Evolutionary conservation across 2,329 filamentous ascomycete genomes (phyloP), one percentile per base, ranked within the genome.

Genomic region (Dothiorella sarmentorum): DNA sequence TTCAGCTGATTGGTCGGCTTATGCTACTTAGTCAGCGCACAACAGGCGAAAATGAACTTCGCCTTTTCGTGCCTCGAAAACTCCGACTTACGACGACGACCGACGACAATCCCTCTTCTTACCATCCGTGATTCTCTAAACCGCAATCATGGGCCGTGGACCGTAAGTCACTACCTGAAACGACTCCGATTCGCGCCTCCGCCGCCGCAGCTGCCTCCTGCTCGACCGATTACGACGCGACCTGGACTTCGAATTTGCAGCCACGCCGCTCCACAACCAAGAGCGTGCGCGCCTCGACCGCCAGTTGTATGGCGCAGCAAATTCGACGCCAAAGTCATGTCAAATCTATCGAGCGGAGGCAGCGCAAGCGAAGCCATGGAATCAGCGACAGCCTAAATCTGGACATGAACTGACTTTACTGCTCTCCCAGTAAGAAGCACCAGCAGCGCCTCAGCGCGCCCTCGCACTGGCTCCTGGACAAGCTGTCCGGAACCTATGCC

Each of bases 381-480:
- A 6, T 40, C 4, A 2, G 22, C 5, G 6, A 40, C 20, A 15
- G n/a, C 10, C 10, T 10, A 15, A 7, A 17, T 3, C 2, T 6
- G 26, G 37, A 56, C 17, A 17, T 22, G 22, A 27, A 56, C 52
- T 56, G 35, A 56, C 52, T 33, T 31, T 7, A 24, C 18, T 44
- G 27, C 38, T 44, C 17, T 64, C 67, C 74, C 75, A 92, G 89
- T 82, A 95, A 94, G 87, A 97, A 97, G 89, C 94, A 99, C 84
- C 93, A 97, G 83, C 97, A 99, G 92, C 92, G 94, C 85, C 86
- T 97, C 78, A 94, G 90, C 82, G 94, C 94, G 78, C 94, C 94
- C 77, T 95, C 90, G 79, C 94, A 97, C 89, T 99, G 94, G 94
- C 90, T 99, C 78, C 85, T 99, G 80, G 94, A 99, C 90, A 99